These are phyloP conservation scores for Backusella morwellensis DNA, from an alignment of 192 early-diverging fungal genomes.

Conservation along the genomic window DNA sequence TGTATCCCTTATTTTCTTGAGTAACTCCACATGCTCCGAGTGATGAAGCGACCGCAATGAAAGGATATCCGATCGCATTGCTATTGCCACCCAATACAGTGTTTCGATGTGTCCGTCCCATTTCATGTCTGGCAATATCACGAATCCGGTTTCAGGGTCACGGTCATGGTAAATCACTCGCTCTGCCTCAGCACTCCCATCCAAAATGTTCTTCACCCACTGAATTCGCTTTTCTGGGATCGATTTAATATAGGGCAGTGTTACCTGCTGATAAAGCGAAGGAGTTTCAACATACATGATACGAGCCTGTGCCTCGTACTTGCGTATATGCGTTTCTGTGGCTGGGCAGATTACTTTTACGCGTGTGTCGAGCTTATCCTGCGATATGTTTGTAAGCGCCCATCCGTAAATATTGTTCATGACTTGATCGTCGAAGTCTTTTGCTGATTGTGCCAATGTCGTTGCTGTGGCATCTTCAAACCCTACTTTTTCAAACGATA, in stretches of 20 bases:
- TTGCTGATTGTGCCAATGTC: conserved; percentile 29
- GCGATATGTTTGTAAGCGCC: conserved; percentile 47
- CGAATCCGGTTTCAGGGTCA: conserved; percentile 62
- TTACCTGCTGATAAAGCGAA: conserved; percentile 48
- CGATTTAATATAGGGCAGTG: conserved; percentile 60
- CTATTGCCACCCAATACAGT: conserved; percentile 68
- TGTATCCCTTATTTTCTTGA: conserved; percentile 61
- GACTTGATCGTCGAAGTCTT: conserved; percentile 41
- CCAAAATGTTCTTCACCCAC: conserved; percentile 81
- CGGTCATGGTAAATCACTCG: conserved; percentile 61
- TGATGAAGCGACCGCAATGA: conserved; percentile 62
- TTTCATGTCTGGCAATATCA: conserved; percentile 80
- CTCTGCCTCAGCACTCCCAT: conserved; percentile 61
- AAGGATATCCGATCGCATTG: conserved; percentile 49
- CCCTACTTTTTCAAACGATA: conserved; percentile 50
- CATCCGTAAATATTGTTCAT: conserved; percentile 71
- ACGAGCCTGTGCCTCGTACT: conserved; percentile 64
- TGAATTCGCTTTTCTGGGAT: conserved; percentile 58
- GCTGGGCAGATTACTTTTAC: conserved; percentile 64
- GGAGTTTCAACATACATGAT: conserved; percentile 65
- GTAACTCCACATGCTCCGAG: conserved; percentile 54
- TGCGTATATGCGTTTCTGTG: conserved; percentile 66
- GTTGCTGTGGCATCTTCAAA: conserved; percentile 35
- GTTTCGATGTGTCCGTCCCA: conserved; percentile 68
- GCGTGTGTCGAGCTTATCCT: conserved; percentile 48